These are phyloP conservation scores for Phylloporus sp. DNA, from an alignment of 768 basidiomycete species.

Conservation along the genomic window DNA sequence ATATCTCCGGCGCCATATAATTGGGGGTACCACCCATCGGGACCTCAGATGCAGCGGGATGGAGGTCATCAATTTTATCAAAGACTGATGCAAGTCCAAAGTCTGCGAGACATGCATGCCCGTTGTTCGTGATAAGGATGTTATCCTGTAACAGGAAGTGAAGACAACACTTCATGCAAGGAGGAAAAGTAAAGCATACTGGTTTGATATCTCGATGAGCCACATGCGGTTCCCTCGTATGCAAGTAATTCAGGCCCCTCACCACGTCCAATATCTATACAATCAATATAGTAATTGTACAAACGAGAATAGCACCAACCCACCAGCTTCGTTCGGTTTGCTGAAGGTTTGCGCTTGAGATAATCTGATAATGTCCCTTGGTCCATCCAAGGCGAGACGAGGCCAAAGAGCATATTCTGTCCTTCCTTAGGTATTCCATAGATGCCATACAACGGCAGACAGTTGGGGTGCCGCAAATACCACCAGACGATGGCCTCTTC, in stretches of 20 bases:
- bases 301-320: slow-evolving; percentile 5
- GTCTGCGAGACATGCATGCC: slow-evolving; percentile 46
- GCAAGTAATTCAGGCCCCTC: slow-evolving; percentile 42
- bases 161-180: neutral
- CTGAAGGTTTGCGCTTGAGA: slow-evolving; percentile 22
- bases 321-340: slow-evolving; percentile 31
- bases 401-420: slow-evolving; percentile 13
- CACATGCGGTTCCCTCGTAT: slow-evolving; percentile 37
- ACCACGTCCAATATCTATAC: slow-evolving; percentile 41
- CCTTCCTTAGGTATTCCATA: slow-evolving; percentile 15
- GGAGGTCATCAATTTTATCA: slow-evolving; percentile 12
- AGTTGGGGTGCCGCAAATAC: slow-evolving; percentile 32
- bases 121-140: slow-evolving; percentile 40
- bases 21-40: slow-evolving; percentile 12
- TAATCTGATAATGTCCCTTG: slow-evolving; percentile 31
- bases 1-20: slow-evolving; percentile 29
- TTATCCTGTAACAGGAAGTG: slow-evolving; percentile 36
- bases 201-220: slow-evolving; percentile 31
- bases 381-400: slow-evolving; percentile 42
- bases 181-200: slow-evolving; percentile 11
- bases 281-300: neutral
- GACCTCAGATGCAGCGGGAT: slow-evolving; percentile 6
- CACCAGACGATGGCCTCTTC: slow-evolving; percentile 35
- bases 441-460: slow-evolving; percentile 35
- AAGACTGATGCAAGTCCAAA: slow-evolving; percentile 38